Conservation (phyloP, 306 rosid genomes). For the Malus sieversii region DNA sequence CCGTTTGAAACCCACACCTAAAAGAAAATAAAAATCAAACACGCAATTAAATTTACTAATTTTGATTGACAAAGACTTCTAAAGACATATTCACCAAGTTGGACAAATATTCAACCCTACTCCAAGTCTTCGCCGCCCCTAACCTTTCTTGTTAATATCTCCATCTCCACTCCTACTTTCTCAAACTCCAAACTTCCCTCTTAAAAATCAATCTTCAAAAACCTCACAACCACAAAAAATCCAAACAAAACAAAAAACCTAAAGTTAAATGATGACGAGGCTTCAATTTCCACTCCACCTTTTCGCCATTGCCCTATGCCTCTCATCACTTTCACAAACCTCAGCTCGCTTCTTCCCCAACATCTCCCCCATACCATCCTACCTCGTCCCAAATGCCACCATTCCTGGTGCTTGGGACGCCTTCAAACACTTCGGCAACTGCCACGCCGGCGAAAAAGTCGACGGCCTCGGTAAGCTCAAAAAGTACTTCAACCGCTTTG, state of each 20-base stretch:
- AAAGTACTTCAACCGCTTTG: slow-evolving; percentile 54
- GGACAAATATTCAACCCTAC: not conserved
- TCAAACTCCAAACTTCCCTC: not conserved
- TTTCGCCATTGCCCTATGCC: not conserved
- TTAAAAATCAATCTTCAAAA: not conserved
- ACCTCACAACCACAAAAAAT: not conserved
- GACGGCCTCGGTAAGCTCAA: slow-evolving; percentile 62
- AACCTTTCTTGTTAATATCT: not conserved
- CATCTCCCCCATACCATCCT: slow-evolving; percentile 37
- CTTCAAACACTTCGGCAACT: slow-evolving; percentile 46
- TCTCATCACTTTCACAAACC: slow-evolving; percentile 6
- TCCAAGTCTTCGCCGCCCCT: not conserved
- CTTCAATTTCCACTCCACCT: slow-evolving; percentile 1
- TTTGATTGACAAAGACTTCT: not conserved
- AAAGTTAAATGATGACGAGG: slow-evolving; percentile 19
- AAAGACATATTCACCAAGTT: not conserved
- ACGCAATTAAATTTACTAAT: not conserved
- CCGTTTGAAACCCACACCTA: not conserved
- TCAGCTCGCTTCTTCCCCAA: slow-evolving; percentile 72
- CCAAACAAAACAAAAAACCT: not conserved
- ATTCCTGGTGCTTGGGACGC: slow-evolving; percentile 43
- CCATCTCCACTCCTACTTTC: not conserved
- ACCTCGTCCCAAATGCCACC: slow-evolving; percentile 13
- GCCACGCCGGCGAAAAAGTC: slow-evolving; percentile 31
- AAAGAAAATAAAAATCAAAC: not conserved